Evolutionary conservation across 2,329 filamentous ascomycete genomes (phyloP).

Genomic region (Ascochyta viciae-villosae): DNA sequence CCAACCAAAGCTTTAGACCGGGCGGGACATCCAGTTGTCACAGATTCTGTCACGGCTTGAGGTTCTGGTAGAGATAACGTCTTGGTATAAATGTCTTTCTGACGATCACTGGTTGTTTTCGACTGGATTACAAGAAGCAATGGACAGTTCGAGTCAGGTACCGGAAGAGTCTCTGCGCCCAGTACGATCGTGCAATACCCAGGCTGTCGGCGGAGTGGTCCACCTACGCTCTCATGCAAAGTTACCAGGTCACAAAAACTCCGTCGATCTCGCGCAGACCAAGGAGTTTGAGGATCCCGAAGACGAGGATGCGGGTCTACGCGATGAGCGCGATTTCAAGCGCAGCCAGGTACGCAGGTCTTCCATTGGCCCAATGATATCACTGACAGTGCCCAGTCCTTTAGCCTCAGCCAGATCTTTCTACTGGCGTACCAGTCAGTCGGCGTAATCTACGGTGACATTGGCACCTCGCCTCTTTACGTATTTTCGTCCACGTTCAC

Average conservation of each 20-base stretch:
- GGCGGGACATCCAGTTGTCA: background rate
- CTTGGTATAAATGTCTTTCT: background rate
- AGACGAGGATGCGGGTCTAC: conserved; percentile 44
- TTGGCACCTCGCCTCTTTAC: conserved; percentile 72
- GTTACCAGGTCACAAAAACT: conserved; percentile 32
- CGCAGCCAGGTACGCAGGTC: conserved; percentile 32
- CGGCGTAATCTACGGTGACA: conserved; percentile 74
- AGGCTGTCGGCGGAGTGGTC: background rate
- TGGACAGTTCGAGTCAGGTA: no score
- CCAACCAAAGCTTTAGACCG: background rate
- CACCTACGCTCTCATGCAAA: background rate
- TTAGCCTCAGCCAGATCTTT: conserved; percentile 37
- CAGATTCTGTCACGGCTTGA: background rate
- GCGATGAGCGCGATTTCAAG: conserved; percentile 42
- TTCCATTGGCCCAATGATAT: background rate
- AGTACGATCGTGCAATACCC: background rate
- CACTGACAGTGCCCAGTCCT: conserved; percentile 31
- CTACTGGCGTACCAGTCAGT: conserved; percentile 65
- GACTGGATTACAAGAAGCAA: background rate
- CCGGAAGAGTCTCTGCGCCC: no score
- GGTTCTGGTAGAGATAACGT: background rate
- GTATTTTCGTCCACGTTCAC: conserved; percentile 74
- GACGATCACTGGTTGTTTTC: no score
- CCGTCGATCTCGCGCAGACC: conserved; percentile 72
- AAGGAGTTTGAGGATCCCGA: conserved; percentile 33